These are phyloP conservation scores for Tolypocladium amazonense DNA, from an alignment of 2,329 filamentous ascomycete species.

Conservation along the genomic window DNA sequence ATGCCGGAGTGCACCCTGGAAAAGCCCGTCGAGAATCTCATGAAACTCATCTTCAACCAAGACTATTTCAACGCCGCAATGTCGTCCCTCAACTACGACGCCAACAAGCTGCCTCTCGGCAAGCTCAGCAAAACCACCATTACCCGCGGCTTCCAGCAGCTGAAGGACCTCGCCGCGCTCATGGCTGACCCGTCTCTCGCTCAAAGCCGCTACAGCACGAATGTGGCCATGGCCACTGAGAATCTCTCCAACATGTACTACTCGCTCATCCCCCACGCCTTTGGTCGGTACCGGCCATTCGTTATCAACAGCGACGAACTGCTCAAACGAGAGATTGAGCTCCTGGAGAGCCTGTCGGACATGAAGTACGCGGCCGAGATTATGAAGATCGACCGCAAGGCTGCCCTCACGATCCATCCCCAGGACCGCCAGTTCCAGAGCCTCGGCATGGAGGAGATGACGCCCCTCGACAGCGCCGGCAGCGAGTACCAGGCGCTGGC, in stretches of 20 bases:
- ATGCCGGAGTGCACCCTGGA: conserved; percentile 46
- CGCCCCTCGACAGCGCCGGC: conserved; percentile 45
- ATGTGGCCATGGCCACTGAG: conserved; percentile 36
- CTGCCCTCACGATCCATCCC: conserved; percentile 44
- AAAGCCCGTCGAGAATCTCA: conserved; percentile 52
- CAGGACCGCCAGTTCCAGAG: conserved; percentile 65
- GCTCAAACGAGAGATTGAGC: conserved; percentile 67
- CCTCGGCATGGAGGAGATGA: conserved; percentile 68
- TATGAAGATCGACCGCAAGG: conserved; percentile 52
- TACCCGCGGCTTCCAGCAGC: conserved; percentile 59
- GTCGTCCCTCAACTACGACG: conserved; percentile 58
- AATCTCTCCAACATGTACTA: conserved; percentile 69
- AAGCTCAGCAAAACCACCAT: conserved; percentile 77
- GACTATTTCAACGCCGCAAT: conserved; percentile 59
- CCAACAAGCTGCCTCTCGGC: conserved; percentile 69
- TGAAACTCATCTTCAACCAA: conserved; percentile 77
- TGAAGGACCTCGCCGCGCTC: conserved; percentile 64
- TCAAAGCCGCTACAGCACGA: conserved; percentile 26
- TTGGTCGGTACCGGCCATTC: conserved; percentile 64
- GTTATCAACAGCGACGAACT: conserved; percentile 44
- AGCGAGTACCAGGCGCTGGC: conserved; percentile 55
- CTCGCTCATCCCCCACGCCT: conserved; percentile 70
- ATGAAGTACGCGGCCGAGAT: conserved; percentile 76
- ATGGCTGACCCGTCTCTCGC: conserved; percentile 44
- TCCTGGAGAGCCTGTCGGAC: conserved; percentile 71